Base-by-base conservation (phyloP, 2,329 filamentous ascomycete species). In the Trichoderma sp. region DNA sequence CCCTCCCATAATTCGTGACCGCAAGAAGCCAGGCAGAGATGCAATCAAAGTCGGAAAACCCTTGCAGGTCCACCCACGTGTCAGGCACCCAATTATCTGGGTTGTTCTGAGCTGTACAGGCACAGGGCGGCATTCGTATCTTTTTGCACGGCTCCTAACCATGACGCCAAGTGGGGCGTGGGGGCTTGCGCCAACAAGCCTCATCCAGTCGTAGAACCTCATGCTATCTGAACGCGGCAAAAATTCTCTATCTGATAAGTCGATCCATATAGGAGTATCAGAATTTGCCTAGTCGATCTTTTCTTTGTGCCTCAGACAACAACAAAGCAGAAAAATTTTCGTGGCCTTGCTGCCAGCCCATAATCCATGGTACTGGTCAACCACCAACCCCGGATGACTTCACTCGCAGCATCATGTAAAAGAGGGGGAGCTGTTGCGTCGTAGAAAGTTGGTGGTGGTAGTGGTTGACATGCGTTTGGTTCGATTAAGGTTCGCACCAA, bases 271-370 rank as follows among this genome's bases (percentile, higher is more conserved):
- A 43, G 53, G 36, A 70, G 66, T 70, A 21, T 34, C 57, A 53
- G 26, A 61, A 62, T 26, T 47, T 26, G 57, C 66, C 66, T 70
- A 70, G 66, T 26, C 34, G 12, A n/a, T 36, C 30, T 28, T 36
- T 60, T 68, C 26, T 73, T 73, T 56, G 63, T 76, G 75, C 74
- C 74, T 76, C 73, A 75, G 75, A 76, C 75, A 74, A 72, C 75
- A 66, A 73, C 62, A 53, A 39, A 30, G 63, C 28, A 60, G 36
- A 58, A 66, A 72, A 73, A 56, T 72, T 74, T 73, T 72, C 60
- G 14, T 30, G 56, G 64, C 30, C 53, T 39, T 47, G 18, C 15
- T 43, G 24, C 21, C 24, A 18, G 51, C 28, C 39, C 36, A 18
- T 26, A 51, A 61, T n/a, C 11, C 57, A 32, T 47, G 18, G 24